Conservation (phyloP, 2,329 filamentous ascomycete species). For the Clonostachys sp. region DNA sequence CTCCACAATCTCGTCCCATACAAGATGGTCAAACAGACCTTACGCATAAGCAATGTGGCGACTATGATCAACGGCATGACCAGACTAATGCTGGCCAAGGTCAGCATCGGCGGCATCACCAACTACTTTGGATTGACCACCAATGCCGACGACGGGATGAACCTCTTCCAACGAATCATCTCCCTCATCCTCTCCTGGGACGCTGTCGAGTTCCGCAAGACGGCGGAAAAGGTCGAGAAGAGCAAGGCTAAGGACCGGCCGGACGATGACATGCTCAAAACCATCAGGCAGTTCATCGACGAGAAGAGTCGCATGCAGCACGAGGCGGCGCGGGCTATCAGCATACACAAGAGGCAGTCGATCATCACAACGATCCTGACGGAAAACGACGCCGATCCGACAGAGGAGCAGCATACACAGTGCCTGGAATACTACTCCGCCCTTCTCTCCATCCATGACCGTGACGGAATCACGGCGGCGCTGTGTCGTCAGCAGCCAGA, state of each 20-base stretch:
- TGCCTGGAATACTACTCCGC: constrained; percentile 68
- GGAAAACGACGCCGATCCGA: constrained; percentile 41
- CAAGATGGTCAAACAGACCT: constrained; percentile 64
- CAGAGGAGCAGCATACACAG: constrained; percentile 55
- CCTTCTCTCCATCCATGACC: constrained; percentile 67
- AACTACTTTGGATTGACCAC: constrained; percentile 75
- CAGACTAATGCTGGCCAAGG: constrained; percentile 69
- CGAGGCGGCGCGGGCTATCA: constrained; percentile 52
- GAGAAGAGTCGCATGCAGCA: constrained; percentile 49
- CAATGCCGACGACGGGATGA: constrained; percentile 74
- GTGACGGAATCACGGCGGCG: constrained; percentile 63
- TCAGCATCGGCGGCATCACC: constrained; percentile 68
- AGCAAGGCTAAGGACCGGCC: constrained; percentile 43
- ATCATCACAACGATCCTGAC: constrained; percentile 65
- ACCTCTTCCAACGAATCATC: constrained; percentile 72
- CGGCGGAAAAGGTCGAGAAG: constrained; percentile 60
- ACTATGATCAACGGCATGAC: constrained; percentile 78
- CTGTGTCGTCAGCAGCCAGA: constrained; percentile 69
- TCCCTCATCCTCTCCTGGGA: constrained; percentile 72
- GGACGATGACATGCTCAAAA: constrained; percentile 55
- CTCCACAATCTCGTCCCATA: constrained; percentile 70
- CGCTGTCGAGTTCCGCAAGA: constrained; percentile 62
- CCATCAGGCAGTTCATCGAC: constrained; percentile 54
- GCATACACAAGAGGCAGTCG: constrained; percentile 45
- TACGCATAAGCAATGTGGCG: constrained; percentile 73